Evolutionary conservation across 176 grass and related monocot species (phyloP).

Genomic region (Ananas comosus): DNA sequence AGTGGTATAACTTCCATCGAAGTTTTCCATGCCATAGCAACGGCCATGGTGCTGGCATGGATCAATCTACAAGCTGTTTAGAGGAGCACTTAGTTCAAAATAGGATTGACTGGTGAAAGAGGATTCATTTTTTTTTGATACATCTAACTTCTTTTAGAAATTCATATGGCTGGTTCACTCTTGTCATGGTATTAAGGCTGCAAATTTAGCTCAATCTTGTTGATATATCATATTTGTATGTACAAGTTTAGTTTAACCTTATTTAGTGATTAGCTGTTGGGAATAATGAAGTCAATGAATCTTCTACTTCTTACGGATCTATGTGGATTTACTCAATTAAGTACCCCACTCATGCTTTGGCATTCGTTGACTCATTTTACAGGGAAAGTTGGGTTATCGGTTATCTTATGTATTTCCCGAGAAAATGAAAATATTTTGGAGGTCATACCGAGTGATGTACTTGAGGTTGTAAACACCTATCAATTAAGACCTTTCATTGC

Average conservation of each 20-base stretch:
- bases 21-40: too few relatives aligned
- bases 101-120: too few relatives aligned
- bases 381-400: constrained; percentile 70
- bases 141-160: too few relatives aligned
- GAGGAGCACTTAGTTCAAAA: too few relatives aligned
- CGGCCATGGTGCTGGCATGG: too few relatives aligned
- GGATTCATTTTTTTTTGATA: too few relatives aligned
- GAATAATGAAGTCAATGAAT: not conserved
- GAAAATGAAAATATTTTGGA: constrained; percentile 36
- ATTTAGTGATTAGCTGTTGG: too few relatives aligned
- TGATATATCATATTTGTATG: not conserved
- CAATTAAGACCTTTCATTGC: constrained; percentile 44
- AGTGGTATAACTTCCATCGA: too few relatives aligned
- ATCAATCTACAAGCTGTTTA: too few relatives aligned
- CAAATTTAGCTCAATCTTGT: constrained; percentile 6
- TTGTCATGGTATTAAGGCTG: not conserved
- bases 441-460: constrained; percentile 37
- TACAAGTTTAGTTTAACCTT: too few relatives aligned
- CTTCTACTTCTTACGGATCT: not conserved
- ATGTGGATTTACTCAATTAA: not conserved
- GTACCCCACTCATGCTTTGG: not conserved
- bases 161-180: not conserved
- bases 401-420: constrained; percentile 59
- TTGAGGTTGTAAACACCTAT: constrained; percentile 45
- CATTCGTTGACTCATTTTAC: constrained; percentile 9